Evolutionary conservation across 441 rosid genomes (phyloP), one percentile per base, ranked within the genome.

Genomic region (Arabidopsis hybrid): DNA sequence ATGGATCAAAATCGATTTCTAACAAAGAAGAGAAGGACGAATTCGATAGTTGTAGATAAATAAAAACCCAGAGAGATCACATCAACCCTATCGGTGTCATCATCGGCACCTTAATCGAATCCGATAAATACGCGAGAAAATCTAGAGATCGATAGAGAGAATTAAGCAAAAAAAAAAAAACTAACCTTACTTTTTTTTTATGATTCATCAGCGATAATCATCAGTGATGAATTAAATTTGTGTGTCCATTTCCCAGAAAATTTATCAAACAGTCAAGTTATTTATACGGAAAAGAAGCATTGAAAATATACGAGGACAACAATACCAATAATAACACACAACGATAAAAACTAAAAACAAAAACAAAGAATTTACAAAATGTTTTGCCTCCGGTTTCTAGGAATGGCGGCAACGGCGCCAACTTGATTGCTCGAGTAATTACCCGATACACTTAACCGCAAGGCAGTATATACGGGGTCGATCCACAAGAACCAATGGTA

Each of bases 191-290:
- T n/a, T 26, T 26, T 21, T 8, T 36, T 46, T 32, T 3, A 40
- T 38, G 42, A 60, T 51, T 26, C 74, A 52, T 32, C 61, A 61
- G 53, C 42, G 68, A 31, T 42, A 26, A 26, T 26, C 29, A 26
- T 26, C 29, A 26, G 29, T 26, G 0, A 26, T 35, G 21, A 60
- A 71, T 61, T 31, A 51, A 61, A 40, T 26, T 26, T 26, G 16
- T 12, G 32, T 35, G 16, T n/a, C 11, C 34, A 36, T 36, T 71
- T 71, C 40, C 52, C 31, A 21, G 16, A 35, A 29, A 14, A 26
- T 21, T n/a, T 14, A 26, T 47, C 60, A 69, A 46, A 45, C 57
- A 7, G 49, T 58, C n/a, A 49, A 50, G 67, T 50, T 71, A 60
- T 60, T 50, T 60, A 49, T 60, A 71, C 29, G 42, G 49, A 17